phyloP scores from a whole-genome alignment of 305 asterid species.

The Petunia hybrid region DNA sequence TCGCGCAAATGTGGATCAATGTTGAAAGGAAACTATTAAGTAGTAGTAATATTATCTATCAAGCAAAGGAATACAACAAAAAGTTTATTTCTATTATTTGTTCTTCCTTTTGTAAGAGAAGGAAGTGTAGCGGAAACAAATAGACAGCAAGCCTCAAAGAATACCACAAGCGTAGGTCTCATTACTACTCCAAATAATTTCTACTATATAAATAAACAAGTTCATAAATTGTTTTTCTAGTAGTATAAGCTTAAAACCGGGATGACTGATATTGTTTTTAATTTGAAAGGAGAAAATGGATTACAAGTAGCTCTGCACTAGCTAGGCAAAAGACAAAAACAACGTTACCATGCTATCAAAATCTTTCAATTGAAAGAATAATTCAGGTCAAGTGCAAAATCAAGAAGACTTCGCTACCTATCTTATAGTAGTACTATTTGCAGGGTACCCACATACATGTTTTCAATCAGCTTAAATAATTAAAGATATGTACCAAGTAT shows the following conservation, averaged over 20 bases:
- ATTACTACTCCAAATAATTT: too few relatives aligned
- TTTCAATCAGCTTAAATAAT: background rate
- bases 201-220: too few relatives aligned
- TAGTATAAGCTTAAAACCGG: too few relatives aligned
- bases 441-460: background rate
- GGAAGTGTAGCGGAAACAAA: too few relatives aligned
- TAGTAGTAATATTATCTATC: too few relatives aligned
- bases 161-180: too few relatives aligned
- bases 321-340: background rate
- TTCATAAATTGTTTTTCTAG: too few relatives aligned
- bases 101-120: background rate
- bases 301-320: too few relatives aligned
- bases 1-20: conserved; percentile 3
- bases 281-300: too few relatives aligned
- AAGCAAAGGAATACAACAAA: background rate
- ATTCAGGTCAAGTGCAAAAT: background rate
- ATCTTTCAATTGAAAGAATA: background rate
- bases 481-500: background rate
- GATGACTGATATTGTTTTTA: too few relatives aligned
- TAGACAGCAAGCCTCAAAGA: background rate
- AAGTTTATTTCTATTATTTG: background rate
- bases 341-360: background rate
- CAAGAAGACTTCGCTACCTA: background rate
- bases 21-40: background rate
- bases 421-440: too few relatives aligned